These are phyloP conservation scores for Rhizopus stolonifer DNA, from an alignment of 371 early-diverging fungal genomes.

Conservation along the genomic window DNA sequence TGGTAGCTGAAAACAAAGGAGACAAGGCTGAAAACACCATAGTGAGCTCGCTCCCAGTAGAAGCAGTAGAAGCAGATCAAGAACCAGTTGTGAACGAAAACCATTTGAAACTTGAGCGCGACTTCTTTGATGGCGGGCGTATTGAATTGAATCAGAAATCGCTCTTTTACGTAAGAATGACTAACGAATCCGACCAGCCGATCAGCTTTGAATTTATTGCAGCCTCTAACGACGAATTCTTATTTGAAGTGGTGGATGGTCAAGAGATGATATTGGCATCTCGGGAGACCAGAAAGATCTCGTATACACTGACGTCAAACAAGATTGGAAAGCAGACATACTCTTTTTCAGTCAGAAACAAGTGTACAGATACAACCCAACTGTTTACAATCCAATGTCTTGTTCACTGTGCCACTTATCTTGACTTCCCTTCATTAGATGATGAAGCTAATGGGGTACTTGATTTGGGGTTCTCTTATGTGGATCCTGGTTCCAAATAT, in stretches of 20 bases:
- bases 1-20: slow-evolving; percentile 23
- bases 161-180: slow-evolving; percentile 59
- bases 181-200: slow-evolving; percentile 44
- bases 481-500: slow-evolving; percentile 75
- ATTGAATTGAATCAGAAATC: slow-evolving; percentile 55
- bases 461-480: slow-evolving; percentile 83
- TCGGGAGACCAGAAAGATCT: slow-evolving; percentile 60
- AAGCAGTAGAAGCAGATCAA: background rate
- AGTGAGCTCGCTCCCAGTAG: background rate
- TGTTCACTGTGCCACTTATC: slow-evolving; percentile 57
- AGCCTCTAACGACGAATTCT: slow-evolving; percentile 32
- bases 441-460: slow-evolving; percentile 58
- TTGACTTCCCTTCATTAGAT: slow-evolving; percentile 65
- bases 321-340: slow-evolving; percentile 58
- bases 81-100: slow-evolving; percentile 10
- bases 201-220: slow-evolving; percentile 39
- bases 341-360: slow-evolving; percentile 46
- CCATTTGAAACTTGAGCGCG: slow-evolving; percentile 44
- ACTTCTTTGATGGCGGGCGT: slow-evolving; percentile 59
- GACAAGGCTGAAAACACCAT: slow-evolving; percentile 1
- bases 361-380: slow-evolving; percentile 27
- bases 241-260: slow-evolving; percentile 19
- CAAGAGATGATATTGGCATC: slow-evolving; percentile 40
- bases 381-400: slow-evolving; percentile 61
- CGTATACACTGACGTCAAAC: slow-evolving; percentile 53